Evolutionary conservation across 306 rosid species (phyloP), one percentile per base, ranked within the genome.

Genomic region (Carpinus viminea): DNA sequence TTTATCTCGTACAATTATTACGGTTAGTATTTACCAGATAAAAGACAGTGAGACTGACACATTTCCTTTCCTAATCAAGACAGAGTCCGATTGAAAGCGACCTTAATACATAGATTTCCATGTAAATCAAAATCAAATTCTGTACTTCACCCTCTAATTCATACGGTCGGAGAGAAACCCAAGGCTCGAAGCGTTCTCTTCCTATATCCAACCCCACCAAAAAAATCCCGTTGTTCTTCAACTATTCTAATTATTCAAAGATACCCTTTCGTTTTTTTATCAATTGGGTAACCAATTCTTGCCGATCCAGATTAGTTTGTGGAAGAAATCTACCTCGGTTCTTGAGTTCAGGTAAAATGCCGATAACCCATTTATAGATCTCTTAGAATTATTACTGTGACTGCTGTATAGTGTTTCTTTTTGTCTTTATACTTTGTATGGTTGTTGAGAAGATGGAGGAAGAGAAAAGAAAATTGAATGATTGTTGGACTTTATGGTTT

Each of bases 231-330:
- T 36, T 73, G 69, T 74, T 26, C 20, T 70, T 21, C 5, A 24
- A 10, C n/a, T 47, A 8, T 16, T 74, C 59, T 68, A 46, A 65
- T 73, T 73, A 71, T 55, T 61, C 56, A 2, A 11, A 34, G 60
- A 47, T 51, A 79, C 56, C 74, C 82, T 60, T 57, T 74, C 82
- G 80, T n/a, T 71, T 76, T 74, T 28, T 61, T 8, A 77, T 74
- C 75, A 74, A 47, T 79, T 76, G 68, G 65, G 74, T 41, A 65
- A 65, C 75, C 73, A 43, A 21, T 41, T 76, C 69, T 79, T 66
- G 80, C 83, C 71, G 93, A 90, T 82, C 91, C 86, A 78, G 84
- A 83, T 78, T 87, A 82, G 83, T 87, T 79, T 80, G 11, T 70
- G 74, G 84, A 21, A 73, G 76, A 78, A 74, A 68, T 80, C 59